phyloP scores from a whole-genome alignment of 2,329 filamentous ascomycete species.

The Emergomyces pasteurianus region DNA sequence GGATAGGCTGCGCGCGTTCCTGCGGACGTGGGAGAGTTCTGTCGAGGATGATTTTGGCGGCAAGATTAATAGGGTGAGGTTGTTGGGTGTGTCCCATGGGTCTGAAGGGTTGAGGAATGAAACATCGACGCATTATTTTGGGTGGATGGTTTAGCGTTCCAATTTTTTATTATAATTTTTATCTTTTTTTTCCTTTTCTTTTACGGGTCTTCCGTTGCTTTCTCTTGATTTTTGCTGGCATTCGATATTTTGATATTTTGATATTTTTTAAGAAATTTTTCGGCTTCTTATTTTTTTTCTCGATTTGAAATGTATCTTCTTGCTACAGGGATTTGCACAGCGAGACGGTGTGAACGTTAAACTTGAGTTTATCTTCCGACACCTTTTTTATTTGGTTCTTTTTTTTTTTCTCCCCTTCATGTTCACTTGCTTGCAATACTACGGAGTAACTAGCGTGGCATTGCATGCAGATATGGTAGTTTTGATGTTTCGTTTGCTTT shows the following conservation, averaged over 20 bases:
- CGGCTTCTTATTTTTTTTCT: not conserved
- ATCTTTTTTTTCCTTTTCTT: not conserved
- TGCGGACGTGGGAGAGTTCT: constrained; percentile 52
- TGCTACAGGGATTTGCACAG: not conserved
- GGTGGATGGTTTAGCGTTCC: constrained; percentile 21
- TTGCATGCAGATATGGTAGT: not conserved
- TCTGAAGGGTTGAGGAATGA: constrained; percentile 34
- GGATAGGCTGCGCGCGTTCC: constrained; percentile 45
- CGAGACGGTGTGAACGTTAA: not conserved
- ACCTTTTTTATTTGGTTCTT: not conserved
- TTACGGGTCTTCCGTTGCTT: not conserved
- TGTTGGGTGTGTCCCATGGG: constrained; percentile 35
- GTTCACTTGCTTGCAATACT: not conserved
- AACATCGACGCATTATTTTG: constrained; percentile 25
- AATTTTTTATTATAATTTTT: not conserved
- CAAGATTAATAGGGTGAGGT: constrained; percentile 33
- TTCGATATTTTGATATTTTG: not conserved
- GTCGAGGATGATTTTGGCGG: constrained; percentile 34
- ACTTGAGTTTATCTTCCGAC: too few relatives aligned
- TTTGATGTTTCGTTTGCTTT: not conserved
- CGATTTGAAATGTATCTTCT: not conserved
- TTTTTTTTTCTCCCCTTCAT: not conserved
- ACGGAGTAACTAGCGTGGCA: not conserved
- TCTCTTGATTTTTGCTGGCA: too few relatives aligned
- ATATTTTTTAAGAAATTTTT: not conserved